Base-by-base conservation (phyloP, 2,329 filamentous ascomycete genomes). In the Penicillium sp. region DNA sequence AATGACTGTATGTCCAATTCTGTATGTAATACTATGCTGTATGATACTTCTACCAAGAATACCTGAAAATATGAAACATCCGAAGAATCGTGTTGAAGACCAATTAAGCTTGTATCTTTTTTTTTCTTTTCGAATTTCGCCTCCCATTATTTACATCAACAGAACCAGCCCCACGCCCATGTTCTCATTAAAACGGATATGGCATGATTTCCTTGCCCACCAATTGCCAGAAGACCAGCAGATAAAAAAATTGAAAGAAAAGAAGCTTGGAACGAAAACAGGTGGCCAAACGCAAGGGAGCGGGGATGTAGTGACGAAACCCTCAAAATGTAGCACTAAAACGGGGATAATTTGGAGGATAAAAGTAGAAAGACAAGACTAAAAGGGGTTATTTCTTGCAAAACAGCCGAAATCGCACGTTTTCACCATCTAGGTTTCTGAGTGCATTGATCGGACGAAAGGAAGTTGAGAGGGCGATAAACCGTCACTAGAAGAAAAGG, bases 91-190 rank as follows among this genome's bases (percentile, higher is more conserved):
- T 32, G 21, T 24, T 26, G 15, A 40, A 35, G 35, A 24, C 10
- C 13, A 44, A 26, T 29, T 32, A 38, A 42, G 45, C 41, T 53
- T 49, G 44, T 28, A 52, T 55, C 24, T 58, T 52, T 51, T 40
- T 46, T 42, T 24, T 8, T 21, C 22, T 24, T 24, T 43, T 19
- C 40, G 28, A 52, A 57, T 55, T 57, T 47, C 53, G 53, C 57
- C 55, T 61, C 58, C 55, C 56, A 53, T 57, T 64, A 67, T 66
- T 63, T 67, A 66, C 64, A 67, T 61, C 60, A 60, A 62, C 59
- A 57, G 43, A 53, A 54, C 56, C 55, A 54, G 56, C 55, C 57
- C 55, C 59, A 54, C 58, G 58, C 59, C 57, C 60, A 60, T 66
- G 49, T 60, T 62, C 64, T 65, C 59, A 68, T 67, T 67, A 67